Conservation (phyloP, 2,329 filamentous ascomycete genomes). For the Hysterium pulicare region DNA sequence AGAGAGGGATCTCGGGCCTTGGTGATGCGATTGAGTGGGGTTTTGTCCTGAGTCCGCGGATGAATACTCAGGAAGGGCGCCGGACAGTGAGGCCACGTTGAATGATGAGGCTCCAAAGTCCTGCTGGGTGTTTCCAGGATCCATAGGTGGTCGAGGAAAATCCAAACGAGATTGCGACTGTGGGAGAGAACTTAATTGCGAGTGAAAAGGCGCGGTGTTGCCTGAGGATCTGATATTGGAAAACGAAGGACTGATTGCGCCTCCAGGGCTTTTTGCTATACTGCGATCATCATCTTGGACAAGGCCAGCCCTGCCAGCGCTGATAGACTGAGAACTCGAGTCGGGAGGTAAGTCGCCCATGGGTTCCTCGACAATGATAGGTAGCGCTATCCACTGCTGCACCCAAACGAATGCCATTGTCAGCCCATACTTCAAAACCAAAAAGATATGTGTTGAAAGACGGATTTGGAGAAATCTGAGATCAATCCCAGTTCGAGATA, state of each 20-base stretch:
- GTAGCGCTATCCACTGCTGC: conserved; percentile 43
- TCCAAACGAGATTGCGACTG: conserved; percentile 19
- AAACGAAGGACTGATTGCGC: conserved; percentile 8
- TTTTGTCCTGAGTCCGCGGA: conserved; percentile 16
- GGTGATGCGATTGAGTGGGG: conserved; percentile 17
- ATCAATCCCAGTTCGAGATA: conserved; percentile 10
- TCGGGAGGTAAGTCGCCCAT: conserved; percentile 40
- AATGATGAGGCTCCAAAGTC: conserved; percentile 25
- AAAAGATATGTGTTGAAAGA: conserved; percentile 13
- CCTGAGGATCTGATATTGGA: conserved; percentile 19
- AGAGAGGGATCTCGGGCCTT: conserved; percentile 30
- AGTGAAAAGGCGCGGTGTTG: conserved; percentile 33
- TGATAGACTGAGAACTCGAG: conserved; percentile 27
- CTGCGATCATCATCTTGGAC: conserved; percentile 24
- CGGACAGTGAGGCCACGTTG: conserved; percentile 36
- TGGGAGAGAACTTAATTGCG: conserved; percentile 33
- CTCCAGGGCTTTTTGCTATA: not conserved
- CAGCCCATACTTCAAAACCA: conserved; percentile 32
- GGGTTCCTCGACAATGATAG: conserved; percentile 35
- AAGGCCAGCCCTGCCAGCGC: conserved; percentile 25
- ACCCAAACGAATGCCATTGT: conserved; percentile 42
- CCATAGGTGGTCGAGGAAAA: conserved; percentile 21
- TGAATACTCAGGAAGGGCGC: conserved; percentile 35
- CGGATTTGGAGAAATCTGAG: conserved; percentile 6
- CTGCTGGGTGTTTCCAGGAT: conserved; percentile 21